A percentile compares a stretch with the other conserved stretches of the same genome.
These are phyloP conservation scores for Xylaria bambusicola DNA, from an alignment of 495 filamentous ascomycete genomes.

Conservation along the genomic window DNA sequence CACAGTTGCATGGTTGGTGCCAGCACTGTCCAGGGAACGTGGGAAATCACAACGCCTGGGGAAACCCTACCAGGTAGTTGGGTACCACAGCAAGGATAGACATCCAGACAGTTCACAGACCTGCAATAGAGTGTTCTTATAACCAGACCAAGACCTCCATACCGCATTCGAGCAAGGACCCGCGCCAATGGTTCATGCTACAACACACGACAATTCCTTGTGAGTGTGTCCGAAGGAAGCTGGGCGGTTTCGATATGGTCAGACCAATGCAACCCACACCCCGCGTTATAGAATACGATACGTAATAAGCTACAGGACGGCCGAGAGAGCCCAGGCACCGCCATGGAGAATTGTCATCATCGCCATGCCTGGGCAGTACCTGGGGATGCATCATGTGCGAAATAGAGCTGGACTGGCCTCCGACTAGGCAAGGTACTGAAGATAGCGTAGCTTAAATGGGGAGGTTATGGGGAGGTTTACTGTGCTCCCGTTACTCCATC, in stretches of 20 bases:
- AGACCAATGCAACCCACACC: slow-evolving; percentile 14
- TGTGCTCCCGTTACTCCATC: too few relatives aligned
- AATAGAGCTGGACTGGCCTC: neutral
- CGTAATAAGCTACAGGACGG: slow-evolving; percentile 4
- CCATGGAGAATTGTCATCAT: too few relatives aligned
- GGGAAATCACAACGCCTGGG: neutral
- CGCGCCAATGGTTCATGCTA: slow-evolving; percentile 12
- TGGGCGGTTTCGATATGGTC: slow-evolving; percentile 13
- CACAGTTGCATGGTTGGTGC: neutral
- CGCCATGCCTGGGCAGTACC: neutral
- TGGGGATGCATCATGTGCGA: neutral
- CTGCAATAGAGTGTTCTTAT: neutral
- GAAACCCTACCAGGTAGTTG: slow-evolving; percentile 1
- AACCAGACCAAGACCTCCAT: neutral
- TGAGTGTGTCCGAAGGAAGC: slow-evolving; percentile 5
- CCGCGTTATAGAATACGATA: slow-evolving; percentile 8
- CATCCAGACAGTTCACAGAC: neutral
- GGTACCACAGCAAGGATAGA: slow-evolving; percentile 2
- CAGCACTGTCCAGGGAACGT: neutral
- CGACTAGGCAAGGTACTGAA: too few relatives aligned
- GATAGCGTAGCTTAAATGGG: too few relatives aligned
- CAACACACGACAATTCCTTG: neutral
- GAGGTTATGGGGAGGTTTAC: too few relatives aligned
- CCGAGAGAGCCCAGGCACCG: neutral
- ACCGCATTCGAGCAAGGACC: neutral